phyloP scores from a whole-genome alignment of 768 basidiomycete species.

The Scleroderma citrinum region DNA sequence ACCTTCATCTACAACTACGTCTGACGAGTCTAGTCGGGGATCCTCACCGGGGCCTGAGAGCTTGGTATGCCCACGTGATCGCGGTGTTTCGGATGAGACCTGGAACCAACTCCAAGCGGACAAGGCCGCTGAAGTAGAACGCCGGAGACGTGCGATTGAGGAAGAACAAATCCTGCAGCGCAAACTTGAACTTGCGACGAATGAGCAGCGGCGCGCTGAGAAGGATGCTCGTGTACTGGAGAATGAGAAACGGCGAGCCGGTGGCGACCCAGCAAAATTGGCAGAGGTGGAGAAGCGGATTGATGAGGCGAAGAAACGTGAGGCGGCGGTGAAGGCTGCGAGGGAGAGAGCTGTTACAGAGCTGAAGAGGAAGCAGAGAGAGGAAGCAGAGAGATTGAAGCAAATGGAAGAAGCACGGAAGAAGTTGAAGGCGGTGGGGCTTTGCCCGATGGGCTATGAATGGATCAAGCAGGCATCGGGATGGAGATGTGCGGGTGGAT shows the following conservation, averaged over 20 bases:
- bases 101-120: constrained; percentile 47
- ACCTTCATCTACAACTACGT: constrained; percentile 3
- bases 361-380: constrained; percentile 27
- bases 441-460: constrained; percentile 40
- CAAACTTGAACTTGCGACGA: constrained; percentile 13
- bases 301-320: constrained; percentile 26
- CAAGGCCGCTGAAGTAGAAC: constrained; percentile 22
- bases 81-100: constrained; percentile 44
- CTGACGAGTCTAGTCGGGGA: background rate
- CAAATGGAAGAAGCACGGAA: constrained; percentile 31
- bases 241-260: constrained; percentile 13
- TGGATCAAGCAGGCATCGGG: constrained; percentile 39
- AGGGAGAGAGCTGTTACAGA: constrained; percentile 21
- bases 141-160: constrained; percentile 12
- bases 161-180: constrained; percentile 13
- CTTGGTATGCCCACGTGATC: constrained; percentile 30
- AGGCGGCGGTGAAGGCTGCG: constrained; percentile 16
- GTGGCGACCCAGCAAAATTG: constrained; percentile 13
- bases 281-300: constrained; percentile 20
- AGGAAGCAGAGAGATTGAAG: constrained; percentile 31
- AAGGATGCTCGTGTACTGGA: constrained; percentile 11
- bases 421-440: constrained; percentile 41
- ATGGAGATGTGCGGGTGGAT: constrained; percentile 44
- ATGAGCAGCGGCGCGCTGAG: constrained; percentile 7
- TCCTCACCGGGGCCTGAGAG: background rate